These are phyloP conservation scores for Leccinum barrowsii DNA, from an alignment of 768 basidiomycete species.

Conservation along the genomic window DNA sequence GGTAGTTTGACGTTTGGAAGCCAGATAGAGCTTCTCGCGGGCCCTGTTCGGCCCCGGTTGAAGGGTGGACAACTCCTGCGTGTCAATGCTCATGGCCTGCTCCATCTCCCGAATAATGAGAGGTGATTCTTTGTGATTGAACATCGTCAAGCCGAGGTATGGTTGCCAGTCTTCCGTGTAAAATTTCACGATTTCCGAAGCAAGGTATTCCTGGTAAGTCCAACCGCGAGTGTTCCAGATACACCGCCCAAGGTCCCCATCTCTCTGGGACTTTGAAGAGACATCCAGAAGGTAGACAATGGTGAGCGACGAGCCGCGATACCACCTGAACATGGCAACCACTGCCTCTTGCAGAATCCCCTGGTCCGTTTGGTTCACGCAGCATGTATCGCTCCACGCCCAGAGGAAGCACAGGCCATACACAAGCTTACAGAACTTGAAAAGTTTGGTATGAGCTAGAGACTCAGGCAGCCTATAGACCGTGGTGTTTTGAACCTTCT, in stretches of 20 bases:
- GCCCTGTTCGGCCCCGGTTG: not conserved
- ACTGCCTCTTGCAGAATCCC: not conserved
- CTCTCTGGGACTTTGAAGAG: not conserved
- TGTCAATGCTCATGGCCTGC: not conserved
- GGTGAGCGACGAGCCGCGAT: not conserved
- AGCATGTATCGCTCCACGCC: not conserved
- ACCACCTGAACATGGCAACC: not conserved
- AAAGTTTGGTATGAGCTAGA: not conserved
- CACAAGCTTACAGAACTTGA: not conserved
- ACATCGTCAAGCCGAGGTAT: not conserved
- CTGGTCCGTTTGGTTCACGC: not conserved
- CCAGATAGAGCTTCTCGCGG: not conserved
- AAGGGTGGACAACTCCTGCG: not conserved
- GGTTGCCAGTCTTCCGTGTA: not conserved
- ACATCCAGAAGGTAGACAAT: not conserved
- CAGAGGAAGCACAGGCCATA: not conserved
- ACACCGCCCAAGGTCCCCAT: not conserved
- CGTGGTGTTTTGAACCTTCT: not conserved
- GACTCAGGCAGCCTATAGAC: not conserved
- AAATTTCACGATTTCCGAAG: not conserved
- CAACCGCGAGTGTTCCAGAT: not conserved
- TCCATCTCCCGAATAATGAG: not conserved
- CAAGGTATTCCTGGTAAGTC: not conserved
- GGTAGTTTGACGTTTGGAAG: not conserved
- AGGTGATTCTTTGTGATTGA: not conserved